Evolutionary conservation across 495 filamentous ascomycete genomes (phyloP), one percentile per base, ranked within the genome.

Genomic region (Penicillium waksmanii): DNA sequence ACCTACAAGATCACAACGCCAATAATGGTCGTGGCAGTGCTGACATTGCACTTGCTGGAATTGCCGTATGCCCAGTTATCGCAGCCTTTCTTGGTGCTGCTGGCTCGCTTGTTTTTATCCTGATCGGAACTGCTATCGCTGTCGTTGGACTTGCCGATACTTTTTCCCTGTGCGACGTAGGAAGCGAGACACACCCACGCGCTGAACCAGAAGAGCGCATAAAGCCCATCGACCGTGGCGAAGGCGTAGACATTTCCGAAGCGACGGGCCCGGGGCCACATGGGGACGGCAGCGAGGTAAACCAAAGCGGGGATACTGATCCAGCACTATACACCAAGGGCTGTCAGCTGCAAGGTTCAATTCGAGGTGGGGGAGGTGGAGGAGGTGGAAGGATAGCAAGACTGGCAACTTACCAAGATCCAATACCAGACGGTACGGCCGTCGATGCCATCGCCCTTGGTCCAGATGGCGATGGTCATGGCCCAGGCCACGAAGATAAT

Each of bases 191-290:
- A 82, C 5, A 91, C 82, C 75, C 93, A 95, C 1, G 87, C 93
- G 8, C 87, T 85, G 58, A 97, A 85, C 93, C 93, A 98, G 64
- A 96, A 76, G 44, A 97, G 69, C 57, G 84, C 74, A 69, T 88
- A 94, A 31, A 94, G 51, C 3, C 79, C 74, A 69, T 98, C 94
- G 47, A 96, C 75, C 5, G 80, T 81, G 18, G 88, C 84, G 73
- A 96, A 91, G 53, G 84, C 92, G 69, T 95, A 93, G 10, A 91
- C 88, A 63, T 96, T 87, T 47, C 90, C 90, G 61, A 93, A 85
- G 65, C 85, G 87, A 31, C 84, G 82, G 31, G 92, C 90, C 58
- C 92, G 87, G n/a, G 85, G 82, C 80, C 91, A 97, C 67, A 91
- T 87, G 23, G 92, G 93, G 5, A 92, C 85, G 78, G 92, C 89